Evolutionary conservation across 345 rosid genomes (phyloP), one percentile per base, ranked within the genome.

Genomic region (Eucalyptus microcorys): DNA sequence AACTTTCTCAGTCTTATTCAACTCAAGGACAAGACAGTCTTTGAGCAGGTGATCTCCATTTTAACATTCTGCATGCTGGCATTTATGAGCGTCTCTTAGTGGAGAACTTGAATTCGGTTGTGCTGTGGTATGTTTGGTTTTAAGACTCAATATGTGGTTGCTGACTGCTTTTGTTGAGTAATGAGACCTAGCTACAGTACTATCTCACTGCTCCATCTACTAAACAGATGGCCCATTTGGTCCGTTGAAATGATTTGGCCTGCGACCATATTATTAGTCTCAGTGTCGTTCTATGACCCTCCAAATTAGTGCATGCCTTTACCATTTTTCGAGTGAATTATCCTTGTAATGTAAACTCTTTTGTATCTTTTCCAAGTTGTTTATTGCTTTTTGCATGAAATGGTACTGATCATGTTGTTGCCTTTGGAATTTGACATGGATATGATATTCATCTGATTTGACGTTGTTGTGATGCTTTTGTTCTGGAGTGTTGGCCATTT

Each of bases 1-100:
- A 98, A 98, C 92, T 96, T 97, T 93, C 98, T 98, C 88, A 96
- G 96, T 92, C 99, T 98, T 89, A 97, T 98, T 92, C 94, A 93
- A 91, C 97, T 96, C 88, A 90, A 89, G 48, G 87, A 57, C 32
- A 89, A 89, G 87, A 97, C 99, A 79, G 94, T 98, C 91, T 98
- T 98, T 92, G 99, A 97, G 90, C 91, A 95, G 99, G 99, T 96
- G 93, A 89, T 90, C 90, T 85, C 49, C 61, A 7, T 87, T 76
- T 49, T 84, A 86, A 64, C 40, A 24, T 61, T 55, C 34, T 83
- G 45, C 79, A 19, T 42, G 57, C 34, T 87, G 79, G 76, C 55
- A 14, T 48, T 85, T 55, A n/a, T 43, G 32, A 87, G 30, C 37
- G 4, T 24, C 43, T 86, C 87, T 52, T 86, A 34, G 64, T 86